Percentiles rank a stretch among this genome's conserved stretches.
Conservation (phyloP, 202 grass and related monocot genomes). For the Setaria italica region DNA sequence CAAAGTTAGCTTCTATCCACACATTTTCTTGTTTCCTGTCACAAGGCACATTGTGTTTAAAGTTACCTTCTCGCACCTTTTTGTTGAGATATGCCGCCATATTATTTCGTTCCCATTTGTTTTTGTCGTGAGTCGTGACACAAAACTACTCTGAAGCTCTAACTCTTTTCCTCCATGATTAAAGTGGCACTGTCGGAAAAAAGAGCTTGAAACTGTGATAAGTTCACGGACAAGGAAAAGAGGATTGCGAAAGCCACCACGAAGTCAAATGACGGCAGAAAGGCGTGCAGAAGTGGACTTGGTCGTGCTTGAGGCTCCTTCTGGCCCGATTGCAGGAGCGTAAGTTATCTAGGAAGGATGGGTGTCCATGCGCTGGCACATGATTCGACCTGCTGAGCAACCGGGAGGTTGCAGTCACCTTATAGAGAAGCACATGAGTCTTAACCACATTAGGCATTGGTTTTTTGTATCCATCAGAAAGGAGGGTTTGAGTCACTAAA, state of each 20-base stretch:
- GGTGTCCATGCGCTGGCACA: background rate
- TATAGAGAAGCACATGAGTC: constrained; percentile 16
- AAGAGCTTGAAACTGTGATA: constrained; percentile 58
- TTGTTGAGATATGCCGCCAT: background rate
- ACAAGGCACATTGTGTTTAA: background rate
- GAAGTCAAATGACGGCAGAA: background rate
- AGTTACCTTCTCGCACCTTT: background rate
- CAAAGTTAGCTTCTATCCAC: background rate
- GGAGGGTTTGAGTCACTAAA: background rate
- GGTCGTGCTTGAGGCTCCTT: background rate
- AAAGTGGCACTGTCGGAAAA: constrained; percentile 56
- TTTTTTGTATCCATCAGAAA: background rate
- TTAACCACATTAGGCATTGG: background rate
- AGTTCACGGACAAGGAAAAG: constrained; percentile 29
- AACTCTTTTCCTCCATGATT: background rate
- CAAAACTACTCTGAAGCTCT: constrained; percentile 15
- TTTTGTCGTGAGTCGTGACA: background rate
- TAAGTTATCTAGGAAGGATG: constrained; percentile 27
- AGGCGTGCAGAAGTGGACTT: constrained; percentile 27
- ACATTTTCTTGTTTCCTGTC: background rate
- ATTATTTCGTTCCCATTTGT: background rate
- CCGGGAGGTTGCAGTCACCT: no score
- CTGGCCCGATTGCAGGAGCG: constrained; percentile 7
- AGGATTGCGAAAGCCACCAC: background rate
- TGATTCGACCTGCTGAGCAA: background rate